Conservation (phyloP, 2,329 filamentous ascomycete species). For the Cryphonectria radicalis region DNA sequence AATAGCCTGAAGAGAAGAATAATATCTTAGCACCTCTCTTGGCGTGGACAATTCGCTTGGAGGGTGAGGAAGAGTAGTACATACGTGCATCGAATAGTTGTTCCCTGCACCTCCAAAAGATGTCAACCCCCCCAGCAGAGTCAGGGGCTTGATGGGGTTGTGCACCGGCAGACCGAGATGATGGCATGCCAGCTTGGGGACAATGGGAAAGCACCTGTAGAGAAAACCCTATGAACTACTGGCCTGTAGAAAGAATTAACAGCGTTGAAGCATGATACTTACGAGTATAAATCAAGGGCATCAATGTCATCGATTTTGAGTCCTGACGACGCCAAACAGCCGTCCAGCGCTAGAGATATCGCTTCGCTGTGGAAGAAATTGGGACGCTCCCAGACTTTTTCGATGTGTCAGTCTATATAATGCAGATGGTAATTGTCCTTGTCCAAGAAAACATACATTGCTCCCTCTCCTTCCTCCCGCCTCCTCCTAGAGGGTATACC, state of each 20-base stretch:
- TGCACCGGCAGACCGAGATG: conserved; percentile 59
- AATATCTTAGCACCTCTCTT: neutral
- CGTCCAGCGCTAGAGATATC: conserved; percentile 61
- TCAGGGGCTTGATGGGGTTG: conserved; percentile 55
- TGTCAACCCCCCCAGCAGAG: conserved; percentile 67
- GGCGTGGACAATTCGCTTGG: neutral
- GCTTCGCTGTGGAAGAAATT: conserved; percentile 62
- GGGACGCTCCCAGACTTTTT: conserved; percentile 63
- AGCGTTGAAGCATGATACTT: conserved; percentile 20
- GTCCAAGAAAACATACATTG: conserved; percentile 48
- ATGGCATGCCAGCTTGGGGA: conserved; percentile 67
- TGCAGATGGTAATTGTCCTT: neutral
- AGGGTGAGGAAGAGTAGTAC: conserved; percentile 24
- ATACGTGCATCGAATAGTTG: conserved; percentile 71
- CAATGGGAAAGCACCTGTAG: conserved; percentile 70
- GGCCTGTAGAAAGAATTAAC: conserved; percentile 10
- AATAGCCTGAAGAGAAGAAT: conserved; percentile 43
- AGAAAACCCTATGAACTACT: neutral
- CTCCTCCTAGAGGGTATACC: conserved; percentile 68
- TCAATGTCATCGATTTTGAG: conserved; percentile 58
- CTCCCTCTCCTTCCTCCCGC: conserved; percentile 61
- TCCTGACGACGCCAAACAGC: conserved; percentile 52
- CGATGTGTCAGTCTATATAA: neutral
- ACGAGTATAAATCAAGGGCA: conserved; percentile 67
- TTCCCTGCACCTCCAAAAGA: conserved; percentile 73